Conservation (phyloP, 257 asterid genomes). For the Fraxinus quadrangulata region DNA sequence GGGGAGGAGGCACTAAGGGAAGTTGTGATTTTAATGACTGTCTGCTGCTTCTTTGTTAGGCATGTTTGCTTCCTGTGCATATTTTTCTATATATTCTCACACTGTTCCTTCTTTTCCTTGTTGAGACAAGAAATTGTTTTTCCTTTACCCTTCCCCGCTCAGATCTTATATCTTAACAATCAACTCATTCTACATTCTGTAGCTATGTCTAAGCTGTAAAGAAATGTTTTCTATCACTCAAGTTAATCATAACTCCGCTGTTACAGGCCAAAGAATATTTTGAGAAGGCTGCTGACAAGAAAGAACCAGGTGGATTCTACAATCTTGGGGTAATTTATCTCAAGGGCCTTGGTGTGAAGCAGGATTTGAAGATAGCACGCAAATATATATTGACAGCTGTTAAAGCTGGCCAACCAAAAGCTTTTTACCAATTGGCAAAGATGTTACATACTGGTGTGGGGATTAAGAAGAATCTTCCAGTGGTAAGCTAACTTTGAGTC, state of each 20-base stretch:
- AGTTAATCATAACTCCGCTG: slow-evolving; percentile 17
- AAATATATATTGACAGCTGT: slow-evolving; percentile 70
- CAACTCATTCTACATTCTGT: background rate
- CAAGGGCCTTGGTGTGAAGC: slow-evolving; percentile 88
- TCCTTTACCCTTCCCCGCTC: background rate
- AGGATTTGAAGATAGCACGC: slow-evolving; percentile 73
- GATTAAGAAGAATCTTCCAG: slow-evolving; percentile 78
- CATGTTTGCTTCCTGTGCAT: background rate
- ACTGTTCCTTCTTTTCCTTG: background rate
- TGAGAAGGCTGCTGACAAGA: slow-evolving; percentile 92
- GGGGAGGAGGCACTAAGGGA: background rate
- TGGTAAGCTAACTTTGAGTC: slow-evolving; percentile 47
- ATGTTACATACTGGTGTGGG: slow-evolving; percentile 96
- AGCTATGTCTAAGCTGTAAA: background rate
- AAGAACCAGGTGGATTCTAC: slow-evolving; percentile 89
- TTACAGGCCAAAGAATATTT: slow-evolving; percentile 89
- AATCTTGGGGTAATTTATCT: slow-evolving; percentile 93
- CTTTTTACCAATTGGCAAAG: slow-evolving; percentile 94
- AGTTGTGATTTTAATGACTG: background rate
- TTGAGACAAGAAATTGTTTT: background rate
- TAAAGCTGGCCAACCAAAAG: slow-evolving; percentile 93
- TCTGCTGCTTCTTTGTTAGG: background rate
- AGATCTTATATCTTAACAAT: background rate
- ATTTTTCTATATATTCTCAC: background rate
- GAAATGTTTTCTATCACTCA: slow-evolving; percentile 2